Evolutionary conservation across 106 monocot species (phyloP).

Genomic region (Apostasia ramifera): DNA sequence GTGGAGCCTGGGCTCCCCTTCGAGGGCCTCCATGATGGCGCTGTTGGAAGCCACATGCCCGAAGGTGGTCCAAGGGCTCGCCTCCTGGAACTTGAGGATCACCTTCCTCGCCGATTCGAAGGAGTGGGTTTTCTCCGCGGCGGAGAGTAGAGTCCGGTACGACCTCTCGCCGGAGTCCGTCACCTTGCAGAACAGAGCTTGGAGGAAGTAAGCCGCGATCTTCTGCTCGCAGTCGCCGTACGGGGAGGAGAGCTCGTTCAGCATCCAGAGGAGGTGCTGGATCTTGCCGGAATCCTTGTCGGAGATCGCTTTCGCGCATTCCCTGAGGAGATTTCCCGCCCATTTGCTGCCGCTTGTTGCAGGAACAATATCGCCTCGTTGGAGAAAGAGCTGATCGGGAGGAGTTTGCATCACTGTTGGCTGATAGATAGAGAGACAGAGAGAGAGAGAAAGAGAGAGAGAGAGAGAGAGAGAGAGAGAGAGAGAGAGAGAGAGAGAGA

Average conservation of each 20-base stretch:
- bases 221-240: slow-evolving; percentile 44
- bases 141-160: slow-evolving; percentile 22
- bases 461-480: background rate
- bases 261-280: slow-evolving; percentile 40
- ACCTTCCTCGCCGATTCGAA: slow-evolving; percentile 39
- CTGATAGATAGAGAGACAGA: background rate
- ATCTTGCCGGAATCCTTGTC: slow-evolving; percentile 35
- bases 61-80: slow-evolving; percentile 56
- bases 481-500: background rate
- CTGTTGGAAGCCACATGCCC: slow-evolving; percentile 47
- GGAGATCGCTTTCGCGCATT: slow-evolving; percentile 35
- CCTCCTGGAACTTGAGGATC: slow-evolving; percentile 50
- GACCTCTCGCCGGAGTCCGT: slow-evolving; percentile 25
- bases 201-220: slow-evolving; percentile 32
- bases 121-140: slow-evolving; percentile 26
- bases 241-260: slow-evolving; percentile 39
- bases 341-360: slow-evolving; percentile 14
- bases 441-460: background rate
- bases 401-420: slow-evolving; percentile 9
- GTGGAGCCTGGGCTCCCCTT: slow-evolving; percentile 37
- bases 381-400: background rate
- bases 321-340: slow-evolving; percentile 26
- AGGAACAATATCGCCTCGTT: background rate
- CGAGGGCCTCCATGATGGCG: slow-evolving; percentile 40
- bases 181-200: slow-evolving; percentile 42